Evolutionary conservation across 2,329 filamentous ascomycete species (phyloP).

Genomic region (Fusarium veterinarium): DNA sequence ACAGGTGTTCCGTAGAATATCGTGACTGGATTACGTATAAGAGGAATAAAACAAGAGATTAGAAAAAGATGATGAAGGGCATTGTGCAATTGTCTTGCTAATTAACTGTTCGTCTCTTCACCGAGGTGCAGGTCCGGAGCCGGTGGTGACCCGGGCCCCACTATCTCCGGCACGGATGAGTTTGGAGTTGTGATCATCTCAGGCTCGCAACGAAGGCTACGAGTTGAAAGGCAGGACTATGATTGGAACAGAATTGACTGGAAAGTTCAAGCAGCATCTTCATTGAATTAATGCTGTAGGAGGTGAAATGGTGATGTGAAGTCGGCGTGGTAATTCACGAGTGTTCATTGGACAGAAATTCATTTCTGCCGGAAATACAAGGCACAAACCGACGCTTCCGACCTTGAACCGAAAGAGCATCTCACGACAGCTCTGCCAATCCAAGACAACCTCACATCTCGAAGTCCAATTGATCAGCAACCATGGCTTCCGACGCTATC

Average conservation of each 20-base stretch:
- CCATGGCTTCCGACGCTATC: conserved; percentile 53
- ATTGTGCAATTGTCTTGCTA: not conserved
- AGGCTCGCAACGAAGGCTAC: not conserved
- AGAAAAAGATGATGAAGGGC: no score
- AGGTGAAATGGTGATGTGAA: not conserved
- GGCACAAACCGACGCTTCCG: conserved; percentile 43
- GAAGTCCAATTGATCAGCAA: conserved; percentile 51
- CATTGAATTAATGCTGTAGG: not conserved
- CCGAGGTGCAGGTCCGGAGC: conserved; percentile 6
- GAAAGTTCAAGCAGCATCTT: not conserved
- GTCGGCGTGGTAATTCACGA: conserved; percentile 43
- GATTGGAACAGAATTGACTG: not conserved
- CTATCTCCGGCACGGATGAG: conserved; percentile 8
- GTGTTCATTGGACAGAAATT: conserved; percentile 32
- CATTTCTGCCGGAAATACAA: conserved; percentile 42
- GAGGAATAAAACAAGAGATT: not conserved
- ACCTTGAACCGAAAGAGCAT: conserved; percentile 46
- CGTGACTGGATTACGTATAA: no score
- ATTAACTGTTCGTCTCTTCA: conserved; percentile 1
- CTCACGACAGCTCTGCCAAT: conserved; percentile 44
- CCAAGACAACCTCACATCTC: conserved; percentile 44
- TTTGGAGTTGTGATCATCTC: conserved; percentile 5
- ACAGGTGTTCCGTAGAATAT: no score
- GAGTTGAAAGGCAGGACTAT: fast-evolving
- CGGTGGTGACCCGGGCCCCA: conserved; percentile 29